Percentiles rank a stretch among this genome's conserved stretches.
phyloP scores from a whole-genome alignment of 805 yeast species.

The Wickerhamomyces chaumierensis region DNA sequence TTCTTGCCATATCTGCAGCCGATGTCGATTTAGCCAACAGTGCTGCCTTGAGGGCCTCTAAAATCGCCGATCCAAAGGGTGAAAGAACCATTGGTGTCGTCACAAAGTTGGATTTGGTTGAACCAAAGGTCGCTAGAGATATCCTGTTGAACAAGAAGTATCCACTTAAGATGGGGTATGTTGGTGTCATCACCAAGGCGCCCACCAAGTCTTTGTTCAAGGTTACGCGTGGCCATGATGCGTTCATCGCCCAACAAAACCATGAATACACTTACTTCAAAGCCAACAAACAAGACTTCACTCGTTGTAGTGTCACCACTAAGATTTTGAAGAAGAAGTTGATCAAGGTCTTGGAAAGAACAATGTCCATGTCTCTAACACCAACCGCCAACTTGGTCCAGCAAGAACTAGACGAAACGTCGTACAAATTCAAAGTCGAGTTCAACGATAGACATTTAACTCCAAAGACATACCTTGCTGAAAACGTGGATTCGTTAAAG shows the following conservation, averaged over 20 bases:
- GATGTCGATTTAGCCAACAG: constrained; percentile 97
- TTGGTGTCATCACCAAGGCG: constrained; percentile 88
- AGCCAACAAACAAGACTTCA: constrained; percentile 45
- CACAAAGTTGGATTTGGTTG: constrained; percentile 86
- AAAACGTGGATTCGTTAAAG: constrained; percentile 79
- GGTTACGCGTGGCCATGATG: constrained; percentile 45
- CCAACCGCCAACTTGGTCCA: constrained; percentile 83
- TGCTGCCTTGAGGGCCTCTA: constrained; percentile 84
- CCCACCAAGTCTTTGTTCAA: constrained; percentile 44
- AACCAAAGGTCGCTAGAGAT: constrained; percentile 56
- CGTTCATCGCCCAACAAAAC: constrained; percentile 56
- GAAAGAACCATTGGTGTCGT: constrained; percentile 94
- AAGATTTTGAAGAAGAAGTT: constrained; percentile 64
- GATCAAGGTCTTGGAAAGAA: constrained; percentile 76
- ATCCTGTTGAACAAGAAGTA: constrained; percentile 70
- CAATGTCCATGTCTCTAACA: constrained; percentile 80
- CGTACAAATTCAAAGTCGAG: constrained; percentile 90
- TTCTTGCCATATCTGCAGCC: constrained; percentile 92
- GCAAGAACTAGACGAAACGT: constrained; percentile 86
- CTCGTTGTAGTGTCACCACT: constrained; percentile 66
- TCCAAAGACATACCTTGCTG: constrained; percentile 88
- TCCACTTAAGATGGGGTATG: constrained; percentile 93
- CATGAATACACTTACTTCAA: constrained; percentile 57
- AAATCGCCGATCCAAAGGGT: constrained; percentile 84
- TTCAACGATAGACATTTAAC: constrained; percentile 91